Percentiles rank a stretch among this genome's conserved stretches.
Conservation (phyloP, 2,329 filamentous ascomycete genomes). For the Alternaria sp. region DNA sequence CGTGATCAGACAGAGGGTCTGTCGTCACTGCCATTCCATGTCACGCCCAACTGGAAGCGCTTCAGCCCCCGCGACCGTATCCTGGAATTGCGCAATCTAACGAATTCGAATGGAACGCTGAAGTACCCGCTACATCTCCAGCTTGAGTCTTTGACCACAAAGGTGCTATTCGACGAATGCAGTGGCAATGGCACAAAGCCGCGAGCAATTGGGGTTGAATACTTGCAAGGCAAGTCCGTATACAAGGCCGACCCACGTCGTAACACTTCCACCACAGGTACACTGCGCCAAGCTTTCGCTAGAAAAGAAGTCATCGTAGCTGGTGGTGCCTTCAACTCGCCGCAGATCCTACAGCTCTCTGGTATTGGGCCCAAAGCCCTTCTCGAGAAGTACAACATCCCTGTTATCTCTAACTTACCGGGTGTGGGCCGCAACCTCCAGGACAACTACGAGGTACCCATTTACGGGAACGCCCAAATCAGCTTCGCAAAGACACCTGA, state of each 20-base stretch:
- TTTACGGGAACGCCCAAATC: constrained; percentile 56
- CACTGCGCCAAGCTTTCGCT: constrained; percentile 20
- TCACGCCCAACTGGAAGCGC: constrained; percentile 19
- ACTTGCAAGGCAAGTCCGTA: constrained; percentile 47
- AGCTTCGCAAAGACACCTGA: constrained; percentile 2
- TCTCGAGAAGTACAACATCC: constrained; percentile 60
- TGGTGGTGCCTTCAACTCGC: constrained; percentile 64
- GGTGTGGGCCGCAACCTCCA: constrained; percentile 30
- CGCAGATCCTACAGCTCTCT: constrained; percentile 67
- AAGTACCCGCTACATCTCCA: constrained; percentile 28
- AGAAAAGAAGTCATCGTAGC: constrained; percentile 26
- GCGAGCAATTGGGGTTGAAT: constrained; percentile 53
- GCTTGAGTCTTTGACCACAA: constrained; percentile 50
- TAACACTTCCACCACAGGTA: constrained; percentile 13
- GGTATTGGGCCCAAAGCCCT: constrained; percentile 64
- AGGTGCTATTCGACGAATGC: constrained; percentile 45
- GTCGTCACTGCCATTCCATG: constrained; percentile 46
- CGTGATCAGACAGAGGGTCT: constrained; percentile 40
- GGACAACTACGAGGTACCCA: constrained; percentile 47
- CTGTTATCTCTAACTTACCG: constrained; percentile 57
- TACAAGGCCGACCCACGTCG: constrained; percentile 53
- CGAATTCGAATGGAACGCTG: constrained; percentile 9
- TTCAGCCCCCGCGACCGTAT: constrained; percentile 25
- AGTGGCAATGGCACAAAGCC: constrained; percentile 26
- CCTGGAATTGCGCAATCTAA: constrained; percentile 11